These are phyloP conservation scores for Aspergillus mulundensis DNA, from an alignment of 495 filamentous ascomycete genomes.

Conservation along the genomic window DNA sequence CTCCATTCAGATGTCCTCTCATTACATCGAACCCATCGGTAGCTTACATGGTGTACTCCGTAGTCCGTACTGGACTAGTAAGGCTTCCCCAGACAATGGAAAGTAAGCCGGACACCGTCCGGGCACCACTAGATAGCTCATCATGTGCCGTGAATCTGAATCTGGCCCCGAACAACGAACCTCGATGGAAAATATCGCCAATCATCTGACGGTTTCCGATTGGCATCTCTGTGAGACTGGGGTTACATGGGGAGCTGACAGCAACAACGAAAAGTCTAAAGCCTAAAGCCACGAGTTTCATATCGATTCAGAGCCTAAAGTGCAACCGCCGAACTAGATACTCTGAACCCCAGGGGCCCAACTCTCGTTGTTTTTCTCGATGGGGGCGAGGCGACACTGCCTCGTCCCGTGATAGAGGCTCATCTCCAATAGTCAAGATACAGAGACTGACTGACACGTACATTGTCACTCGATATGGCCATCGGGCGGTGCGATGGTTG, in stretches of 20 bases:
- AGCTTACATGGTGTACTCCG: neutral
- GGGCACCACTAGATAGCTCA: neutral
- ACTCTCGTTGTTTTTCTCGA: neutral
- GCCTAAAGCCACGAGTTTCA: too few relatives aligned
- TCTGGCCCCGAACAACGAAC: constrained; percentile 3
- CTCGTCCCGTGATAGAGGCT: constrained; percentile 10
- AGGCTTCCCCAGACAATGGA: neutral
- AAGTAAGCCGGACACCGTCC: neutral
- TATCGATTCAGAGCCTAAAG: too few relatives aligned
- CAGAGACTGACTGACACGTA: constrained; percentile 7
- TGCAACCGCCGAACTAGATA: too few relatives aligned
- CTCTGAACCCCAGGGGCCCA: neutral
- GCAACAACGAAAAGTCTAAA: neutral
- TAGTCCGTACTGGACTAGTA: neutral
- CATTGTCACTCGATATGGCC: constrained; percentile 8
- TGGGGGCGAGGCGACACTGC: neutral
- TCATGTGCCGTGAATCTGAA: constrained; percentile 11
- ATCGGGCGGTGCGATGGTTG: constrained; percentile 6
- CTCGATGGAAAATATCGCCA: constrained; percentile 18
- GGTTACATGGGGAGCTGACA: constrained; percentile 15
- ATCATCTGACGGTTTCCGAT: constrained; percentile 17
- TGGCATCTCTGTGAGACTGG: constrained; percentile 9
- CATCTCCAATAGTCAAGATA: neutral
- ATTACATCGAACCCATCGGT: too few relatives aligned
- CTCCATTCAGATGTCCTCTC: neutral